Percentiles rank a stretch among this genome's conserved stretches.
phyloP scores from a whole-genome alignment of 75 land plant species.

The Gnetum montanum region DNA sequence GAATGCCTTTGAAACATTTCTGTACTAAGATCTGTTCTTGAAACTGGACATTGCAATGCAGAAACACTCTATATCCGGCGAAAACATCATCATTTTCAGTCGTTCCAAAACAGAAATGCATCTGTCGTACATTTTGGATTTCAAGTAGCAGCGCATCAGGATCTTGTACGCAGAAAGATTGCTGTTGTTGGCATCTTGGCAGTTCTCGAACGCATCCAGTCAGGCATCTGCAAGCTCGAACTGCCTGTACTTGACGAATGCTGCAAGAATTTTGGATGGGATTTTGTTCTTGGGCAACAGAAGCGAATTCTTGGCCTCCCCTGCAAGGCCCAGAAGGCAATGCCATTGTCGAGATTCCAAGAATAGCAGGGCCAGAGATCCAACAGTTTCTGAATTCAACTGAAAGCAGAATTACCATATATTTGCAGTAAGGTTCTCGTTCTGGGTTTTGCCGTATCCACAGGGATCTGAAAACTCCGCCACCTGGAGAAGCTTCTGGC shows the following conservation, averaged over 20 bases:
- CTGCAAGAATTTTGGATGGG: constrained; percentile 17
- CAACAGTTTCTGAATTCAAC: constrained; percentile 18
- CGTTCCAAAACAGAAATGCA: constrained; percentile 17
- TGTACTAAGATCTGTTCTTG: constrained; percentile 15
- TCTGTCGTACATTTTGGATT: constrained; percentile 39
- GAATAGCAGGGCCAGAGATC: constrained; percentile 16
- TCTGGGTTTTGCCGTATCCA: too few species aligned
- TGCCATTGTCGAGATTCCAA: too few species aligned
- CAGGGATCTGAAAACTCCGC: too few species aligned
- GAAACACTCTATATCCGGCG: constrained; percentile 19
- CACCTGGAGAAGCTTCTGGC: too few species aligned
- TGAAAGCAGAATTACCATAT: too few species aligned
- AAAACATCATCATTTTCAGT: constrained; percentile 20
- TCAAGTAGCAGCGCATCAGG: constrained; percentile 41
- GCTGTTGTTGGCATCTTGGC: constrained; percentile 6
- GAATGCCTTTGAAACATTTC: constrained; percentile 18
- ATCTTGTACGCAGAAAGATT: constrained; percentile 15
- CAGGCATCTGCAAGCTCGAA: constrained; percentile 28
- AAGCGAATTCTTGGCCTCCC: too few species aligned
- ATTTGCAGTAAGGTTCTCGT: too few species aligned
- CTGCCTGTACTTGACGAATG: constrained; percentile 29
- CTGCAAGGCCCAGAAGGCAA: too few species aligned
- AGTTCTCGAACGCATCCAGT: constrained; percentile 15
- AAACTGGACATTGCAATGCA: constrained; percentile 29
- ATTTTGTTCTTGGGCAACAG: constrained; percentile 21